Percentiles rank a stretch among this genome's conserved stretches.
phyloP scores from a whole-genome alignment of 228 moss, liverwort and hornwort genomes.

The Sphagnum magellanicum region DNA sequence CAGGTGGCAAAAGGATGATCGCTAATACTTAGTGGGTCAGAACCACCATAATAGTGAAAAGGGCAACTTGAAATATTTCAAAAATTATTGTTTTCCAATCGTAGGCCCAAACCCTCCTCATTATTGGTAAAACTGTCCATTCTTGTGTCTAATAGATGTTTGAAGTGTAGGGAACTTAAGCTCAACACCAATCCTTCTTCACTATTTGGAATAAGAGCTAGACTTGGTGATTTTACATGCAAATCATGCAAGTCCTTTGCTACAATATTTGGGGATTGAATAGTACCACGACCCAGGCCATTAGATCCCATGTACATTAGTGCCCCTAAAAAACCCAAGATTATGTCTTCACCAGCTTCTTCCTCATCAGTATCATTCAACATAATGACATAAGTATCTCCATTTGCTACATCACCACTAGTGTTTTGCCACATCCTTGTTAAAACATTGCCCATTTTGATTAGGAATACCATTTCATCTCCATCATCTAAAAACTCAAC shows the following conservation, averaged over 20 bases:
- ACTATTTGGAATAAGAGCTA: slow-evolving; percentile 45
- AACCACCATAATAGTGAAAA: slow-evolving; percentile 48
- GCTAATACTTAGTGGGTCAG: slow-evolving; percentile 23
- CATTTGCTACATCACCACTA: slow-evolving; percentile 38
- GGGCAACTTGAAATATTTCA: slow-evolving; percentile 34
- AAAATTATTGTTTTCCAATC: slow-evolving; percentile 60
- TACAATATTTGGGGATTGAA: slow-evolving; percentile 33
- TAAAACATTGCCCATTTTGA: slow-evolving; percentile 31
- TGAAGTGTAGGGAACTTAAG: slow-evolving; percentile 46
- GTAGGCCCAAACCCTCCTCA: slow-evolving; percentile 61
- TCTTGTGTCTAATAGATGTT: slow-evolving; percentile 32
- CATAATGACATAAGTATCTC: slow-evolving; percentile 63
- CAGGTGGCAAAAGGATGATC: slow-evolving; percentile 68
- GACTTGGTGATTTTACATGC: slow-evolving; percentile 46
- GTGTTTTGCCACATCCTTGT: slow-evolving; percentile 41
- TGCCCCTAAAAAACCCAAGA: slow-evolving; percentile 62
- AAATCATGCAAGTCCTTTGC: slow-evolving; percentile 22
- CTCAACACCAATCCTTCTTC: slow-evolving; percentile 48
- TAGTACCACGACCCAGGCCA: slow-evolving; percentile 35
- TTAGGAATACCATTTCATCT: slow-evolving; percentile 51
- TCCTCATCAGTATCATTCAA: slow-evolving; percentile 93
- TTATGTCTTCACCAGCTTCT: slow-evolving; percentile 64
- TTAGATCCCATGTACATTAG: slow-evolving; percentile 56
- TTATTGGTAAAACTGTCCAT: slow-evolving; percentile 33
- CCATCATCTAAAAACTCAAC: slow-evolving; percentile 40